Percentiles rank a stretch among this genome's conserved stretches.
Conservation (phyloP, 176 grass and related monocot genomes). For the Microstegium vimineum region DNA sequence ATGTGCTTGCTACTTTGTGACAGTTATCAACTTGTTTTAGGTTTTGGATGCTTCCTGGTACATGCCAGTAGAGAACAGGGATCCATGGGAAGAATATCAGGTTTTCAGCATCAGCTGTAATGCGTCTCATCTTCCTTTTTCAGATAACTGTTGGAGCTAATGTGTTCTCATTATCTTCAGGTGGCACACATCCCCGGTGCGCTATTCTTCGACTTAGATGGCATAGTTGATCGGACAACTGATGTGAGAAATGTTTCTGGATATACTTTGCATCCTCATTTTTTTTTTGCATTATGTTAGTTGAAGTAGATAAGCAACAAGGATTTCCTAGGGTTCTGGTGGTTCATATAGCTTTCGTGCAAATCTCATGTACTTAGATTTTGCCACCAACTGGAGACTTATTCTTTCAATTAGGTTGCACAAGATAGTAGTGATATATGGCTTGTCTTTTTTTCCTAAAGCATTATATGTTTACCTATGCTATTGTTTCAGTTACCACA, state of each 20-base stretch:
- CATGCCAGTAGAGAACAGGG: constrained; percentile 72
- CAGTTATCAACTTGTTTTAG: constrained; percentile 26
- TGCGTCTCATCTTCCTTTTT: background rate
- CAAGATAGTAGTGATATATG: background rate
- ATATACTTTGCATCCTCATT: background rate
- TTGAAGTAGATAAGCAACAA: background rate
- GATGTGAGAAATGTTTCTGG: constrained; percentile 54
- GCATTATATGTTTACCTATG: background rate
- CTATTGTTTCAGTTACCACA: constrained; percentile 63
- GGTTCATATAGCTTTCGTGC: background rate
- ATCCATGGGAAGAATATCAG: constrained; percentile 84
- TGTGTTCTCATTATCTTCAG: constrained; percentile 47
- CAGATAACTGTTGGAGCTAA: constrained; percentile 17
- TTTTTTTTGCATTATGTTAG: background rate
- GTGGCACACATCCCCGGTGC: constrained; percentile 67
- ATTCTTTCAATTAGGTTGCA: background rate
- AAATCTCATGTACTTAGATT: background rate
- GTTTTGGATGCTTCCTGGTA: constrained; percentile 96
- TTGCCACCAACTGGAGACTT: background rate
- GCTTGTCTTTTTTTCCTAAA: background rate
- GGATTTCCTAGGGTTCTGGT: background rate
- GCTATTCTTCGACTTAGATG: constrained; percentile 82
- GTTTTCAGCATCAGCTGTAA: constrained; percentile 23
- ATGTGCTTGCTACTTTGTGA: background rate
- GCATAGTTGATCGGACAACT: constrained; percentile 53